Percentiles rank a stretch among this genome's conserved stretches.
phyloP scores from a whole-genome alignment of 2,329 filamentous ascomycete genomes.

The Aureobasidium subglaciale region DNA sequence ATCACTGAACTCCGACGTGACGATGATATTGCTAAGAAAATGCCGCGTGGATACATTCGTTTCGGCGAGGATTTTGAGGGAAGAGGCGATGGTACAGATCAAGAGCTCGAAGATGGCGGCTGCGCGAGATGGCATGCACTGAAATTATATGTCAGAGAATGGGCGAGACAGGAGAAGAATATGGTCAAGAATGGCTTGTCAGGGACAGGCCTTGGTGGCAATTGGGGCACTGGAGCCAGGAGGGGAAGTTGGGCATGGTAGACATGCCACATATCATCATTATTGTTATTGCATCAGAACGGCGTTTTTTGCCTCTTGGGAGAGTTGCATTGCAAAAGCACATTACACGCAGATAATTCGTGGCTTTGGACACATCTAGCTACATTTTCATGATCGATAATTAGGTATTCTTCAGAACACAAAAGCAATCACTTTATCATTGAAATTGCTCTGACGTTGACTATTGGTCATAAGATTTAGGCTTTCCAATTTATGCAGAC shows the following conservation, averaged over 20 bases:
- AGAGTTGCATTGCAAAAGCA: neutral
- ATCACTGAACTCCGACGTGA: conserved; percentile 63
- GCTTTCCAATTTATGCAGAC: neutral
- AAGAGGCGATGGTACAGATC: conserved; percentile 26
- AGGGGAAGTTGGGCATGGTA: conserved; percentile 43
- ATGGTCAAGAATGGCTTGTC: conserved; percentile 39
- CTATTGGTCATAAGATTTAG: no score
- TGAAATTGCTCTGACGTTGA: no score
- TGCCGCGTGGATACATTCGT: conserved; percentile 64
- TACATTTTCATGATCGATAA: conserved; percentile 1
- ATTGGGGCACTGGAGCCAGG: conserved; percentile 38
- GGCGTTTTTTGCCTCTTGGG: neutral
- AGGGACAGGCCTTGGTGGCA: conserved; percentile 22
- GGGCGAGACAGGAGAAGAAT: conserved; percentile 78
- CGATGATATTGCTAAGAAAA: conserved; percentile 54
- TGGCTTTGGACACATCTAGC: neutral
- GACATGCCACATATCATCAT: neutral
- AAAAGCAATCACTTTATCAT: neutral
- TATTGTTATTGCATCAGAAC: neutral
- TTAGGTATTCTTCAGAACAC: neutral
- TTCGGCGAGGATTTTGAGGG: conserved; percentile 41
- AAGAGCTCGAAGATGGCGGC: conserved; percentile 37
- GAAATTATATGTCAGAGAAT: conserved; percentile 76
- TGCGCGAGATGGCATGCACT: conserved; percentile 79
- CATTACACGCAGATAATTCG: neutral